phyloP scores from a whole-genome alignment of 164 flowering plant species.

The Santalum album region DNA sequence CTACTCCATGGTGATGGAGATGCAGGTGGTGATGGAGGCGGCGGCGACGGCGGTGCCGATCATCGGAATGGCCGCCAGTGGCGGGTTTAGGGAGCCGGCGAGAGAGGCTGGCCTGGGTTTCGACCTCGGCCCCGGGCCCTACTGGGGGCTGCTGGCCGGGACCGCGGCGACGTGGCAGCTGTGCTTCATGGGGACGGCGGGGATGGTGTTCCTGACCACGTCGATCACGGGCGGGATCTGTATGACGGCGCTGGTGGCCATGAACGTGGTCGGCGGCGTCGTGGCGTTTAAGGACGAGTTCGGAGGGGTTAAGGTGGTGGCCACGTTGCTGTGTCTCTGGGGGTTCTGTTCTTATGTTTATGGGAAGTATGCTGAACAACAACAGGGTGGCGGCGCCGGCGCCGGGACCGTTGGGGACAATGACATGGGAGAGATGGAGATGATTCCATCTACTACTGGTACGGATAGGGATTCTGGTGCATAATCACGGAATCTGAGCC shows the following conservation, averaged over 20 bases:
- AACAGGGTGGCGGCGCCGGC: too few relatives aligned
- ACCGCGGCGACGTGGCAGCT: slow-evolving; percentile 60
- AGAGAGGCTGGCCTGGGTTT: slow-evolving; percentile 29
- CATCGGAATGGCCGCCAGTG: slow-evolving; percentile 46
- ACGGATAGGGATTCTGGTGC: too few relatives aligned
- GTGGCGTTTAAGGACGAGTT: slow-evolving; percentile 47
- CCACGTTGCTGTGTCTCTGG: slow-evolving; percentile 64
- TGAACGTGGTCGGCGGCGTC: slow-evolving; percentile 64
- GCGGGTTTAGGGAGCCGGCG: slow-evolving; percentile 48
- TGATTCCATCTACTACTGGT: too few relatives aligned
- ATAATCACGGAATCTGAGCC: too few relatives aligned
- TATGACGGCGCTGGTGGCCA: slow-evolving; percentile 64
- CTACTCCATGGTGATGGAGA: slow-evolving; percentile 61
- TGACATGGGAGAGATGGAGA: too few relatives aligned
- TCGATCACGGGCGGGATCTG: slow-evolving; percentile 70
- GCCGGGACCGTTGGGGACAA: too few relatives aligned
- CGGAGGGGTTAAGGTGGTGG: slow-evolving; percentile 50
- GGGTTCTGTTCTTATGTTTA: slow-evolving; percentile 70
- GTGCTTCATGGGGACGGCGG: slow-evolving; percentile 78
- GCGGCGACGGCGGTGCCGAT: slow-evolving; percentile 53
- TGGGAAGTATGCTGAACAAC: slow-evolving; percentile 35
- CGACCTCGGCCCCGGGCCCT: slow-evolving; percentile 31
- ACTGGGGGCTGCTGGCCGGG: slow-evolving; percentile 35
- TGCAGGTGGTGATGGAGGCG: slow-evolving; percentile 58
- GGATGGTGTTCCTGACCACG: slow-evolving; percentile 65